Percentiles rank a stretch among this genome's conserved stretches.
Conservation (phyloP, 306 rosid genomes). For the Lablab purpureus region DNA sequence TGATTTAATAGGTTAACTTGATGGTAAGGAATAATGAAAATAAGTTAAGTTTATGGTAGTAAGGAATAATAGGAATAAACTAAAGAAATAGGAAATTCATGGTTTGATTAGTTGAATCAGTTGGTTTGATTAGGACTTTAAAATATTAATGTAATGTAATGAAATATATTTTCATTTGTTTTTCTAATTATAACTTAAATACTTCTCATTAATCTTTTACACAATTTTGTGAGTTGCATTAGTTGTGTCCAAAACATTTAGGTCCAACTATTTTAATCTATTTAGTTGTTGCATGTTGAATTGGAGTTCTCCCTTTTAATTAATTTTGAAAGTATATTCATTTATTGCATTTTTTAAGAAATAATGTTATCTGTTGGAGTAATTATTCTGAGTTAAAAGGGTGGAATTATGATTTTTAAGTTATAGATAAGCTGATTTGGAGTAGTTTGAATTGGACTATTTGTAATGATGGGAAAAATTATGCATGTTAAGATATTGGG, state of each 20-base stretch:
- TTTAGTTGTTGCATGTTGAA: background rate
- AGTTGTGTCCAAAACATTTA: background rate
- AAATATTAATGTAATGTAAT: background rate
- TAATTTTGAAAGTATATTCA: no score
- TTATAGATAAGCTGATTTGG: no score
- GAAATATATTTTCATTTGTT: background rate
- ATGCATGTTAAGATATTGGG: no score
- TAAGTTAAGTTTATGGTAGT: slow-evolving; percentile 12
- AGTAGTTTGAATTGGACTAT: no score
- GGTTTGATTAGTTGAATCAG: background rate
- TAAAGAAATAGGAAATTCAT: background rate
- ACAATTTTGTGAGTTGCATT: background rate
- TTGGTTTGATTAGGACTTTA: slow-evolving; percentile 22
- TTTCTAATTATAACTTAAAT: background rate
- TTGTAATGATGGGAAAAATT: no score
- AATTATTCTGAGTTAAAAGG: no score
- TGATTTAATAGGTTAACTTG: no score
- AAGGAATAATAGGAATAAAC: background rate
- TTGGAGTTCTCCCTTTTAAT: no score
- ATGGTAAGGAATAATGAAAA: background rate
- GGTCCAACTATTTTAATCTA: slow-evolving; percentile 1
- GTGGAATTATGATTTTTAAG: no score
- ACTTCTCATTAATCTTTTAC: background rate
- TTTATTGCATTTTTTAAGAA: no score
- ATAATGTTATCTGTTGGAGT: no score